Evolutionary conservation across 495 filamentous ascomycete genomes (phyloP), one percentile per base, ranked within the genome.

Genomic region (Collariella sp.): DNA sequence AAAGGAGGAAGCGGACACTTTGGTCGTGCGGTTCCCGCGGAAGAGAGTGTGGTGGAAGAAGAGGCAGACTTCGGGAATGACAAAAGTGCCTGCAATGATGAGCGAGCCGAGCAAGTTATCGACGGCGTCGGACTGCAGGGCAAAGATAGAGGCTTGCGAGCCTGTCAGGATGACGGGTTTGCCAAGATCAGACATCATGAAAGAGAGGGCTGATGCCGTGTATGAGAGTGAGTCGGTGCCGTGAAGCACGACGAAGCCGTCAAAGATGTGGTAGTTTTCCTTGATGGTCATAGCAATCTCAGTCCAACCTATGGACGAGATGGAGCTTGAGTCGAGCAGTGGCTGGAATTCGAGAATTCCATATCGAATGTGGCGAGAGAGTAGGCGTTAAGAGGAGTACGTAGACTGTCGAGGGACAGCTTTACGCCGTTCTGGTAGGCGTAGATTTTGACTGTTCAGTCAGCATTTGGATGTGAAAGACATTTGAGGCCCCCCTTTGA

Each of bases 11-110:
- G 93, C 86, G 20, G 90, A 90, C 33, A 91, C 79, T 69, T 98
- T 98, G 52, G 88, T 95, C 2, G 84, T 78, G 41, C 93, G 79
- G 65, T 96, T 96, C 13, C 91, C 93, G 13, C 93, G 83, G 68
- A 87, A 95, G n/a, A 98, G 79, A 45, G 79, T 87, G 71, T 94
- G 85, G 68, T 93, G 87, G 76, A 98, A 98, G 74, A 94, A 96
- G 42, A 98, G 76, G 66, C 89, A 91, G 29, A 98, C 91, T 66
- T 98, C 93, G 0, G 93, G 91, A 57, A 98, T 90, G 73, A 89
- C 87, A 69, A 96, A 98, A 51, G 94, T 93, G 43, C 91, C 91
- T 7, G 93, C 93, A 55, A 98, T 87, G 63, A 96, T 91, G 50
- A 97, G 76, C 19, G 89, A 89, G 24, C 88, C 87, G 11, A 98